Evolutionary conservation across 192 early-diverging fungal genomes (phyloP), one percentile per base, ranked within the genome.

Genomic region (Haplosporangium gracile): DNA sequence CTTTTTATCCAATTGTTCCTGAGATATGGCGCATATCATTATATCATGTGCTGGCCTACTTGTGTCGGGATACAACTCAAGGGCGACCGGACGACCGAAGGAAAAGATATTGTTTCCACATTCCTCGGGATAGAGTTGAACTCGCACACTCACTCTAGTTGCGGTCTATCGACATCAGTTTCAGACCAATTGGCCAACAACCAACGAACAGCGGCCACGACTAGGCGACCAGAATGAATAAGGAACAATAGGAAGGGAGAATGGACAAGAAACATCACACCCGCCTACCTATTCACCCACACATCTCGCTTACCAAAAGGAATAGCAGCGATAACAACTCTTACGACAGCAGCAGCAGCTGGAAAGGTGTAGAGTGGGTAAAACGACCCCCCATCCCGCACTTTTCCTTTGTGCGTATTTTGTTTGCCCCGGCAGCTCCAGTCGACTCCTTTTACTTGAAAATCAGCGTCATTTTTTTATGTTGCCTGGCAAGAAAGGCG

Each of bases 101-200:
- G 2, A n/a, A 63, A 63, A 26, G 60, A 63, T 29, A 32, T 57
- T 57, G 55, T 57, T 57, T 57, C n/a, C n/a, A n/a, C 55, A 60
- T 65, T 65, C 60, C 60, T 65, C 60, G 10, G 60, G 60, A 65
- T 65, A 32, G 57, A 60, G 60, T 65, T 65, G 60, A 32, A 26
- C 60, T 65, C 29, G 13, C 60, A 60, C 57, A 65, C 11, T 11
- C 13, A 65, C 29, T 26, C 13, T 65, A n/a, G 49, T 65, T 26
- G 26, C 60, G 60, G 29, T 22, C 49, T 65, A 34, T 32, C 29
- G 60, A 65, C 60, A 26, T 63, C 57, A 65, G 26, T 32, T 32
- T 65, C 60, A 32, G 60, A 15, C 60, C n/a, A 65, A 65, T 32
- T 13, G 60, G 13, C 1, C 11, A 63, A 32, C 60, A 65, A 65